phyloP scores from a whole-genome alignment of 495 filamentous ascomycete genomes.

The Daldinia caldariorum region DNA sequence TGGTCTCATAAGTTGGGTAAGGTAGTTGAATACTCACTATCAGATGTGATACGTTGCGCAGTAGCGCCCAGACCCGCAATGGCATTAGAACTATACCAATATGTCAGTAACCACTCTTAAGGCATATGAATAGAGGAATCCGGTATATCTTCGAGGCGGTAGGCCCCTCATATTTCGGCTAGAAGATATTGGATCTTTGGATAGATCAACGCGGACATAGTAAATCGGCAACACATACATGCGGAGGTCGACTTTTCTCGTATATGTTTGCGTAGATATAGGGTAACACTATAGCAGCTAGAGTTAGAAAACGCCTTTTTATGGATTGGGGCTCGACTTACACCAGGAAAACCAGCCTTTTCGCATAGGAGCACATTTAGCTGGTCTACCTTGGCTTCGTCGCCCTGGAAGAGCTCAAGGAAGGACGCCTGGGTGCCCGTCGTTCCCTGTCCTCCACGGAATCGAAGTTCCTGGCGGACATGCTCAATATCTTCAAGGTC shows the following conservation, averaged over 20 bases:
- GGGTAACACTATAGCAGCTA: slow-evolving; percentile 58
- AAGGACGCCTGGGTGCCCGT: slow-evolving; percentile 73
- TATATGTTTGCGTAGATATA: slow-evolving; percentile 55
- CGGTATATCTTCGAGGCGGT: not conserved
- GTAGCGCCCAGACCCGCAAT: slow-evolving; percentile 85
- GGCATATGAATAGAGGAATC: not conserved
- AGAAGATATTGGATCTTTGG: not conserved
- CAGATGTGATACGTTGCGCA: slow-evolving; percentile 70
- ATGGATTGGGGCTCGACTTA: not conserved
- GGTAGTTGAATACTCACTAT: slow-evolving; percentile 13
- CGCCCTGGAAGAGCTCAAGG: slow-evolving; percentile 76
- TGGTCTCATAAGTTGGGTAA: not conserved
- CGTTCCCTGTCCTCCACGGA: slow-evolving; percentile 78
- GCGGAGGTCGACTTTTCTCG: slow-evolving; percentile 84
- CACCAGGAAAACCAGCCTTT: slow-evolving; percentile 81
- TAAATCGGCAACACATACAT: slow-evolving; percentile 50
- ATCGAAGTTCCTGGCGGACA: slow-evolving; percentile 76
- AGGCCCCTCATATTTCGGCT: not conserved
- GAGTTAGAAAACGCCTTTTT: not conserved
- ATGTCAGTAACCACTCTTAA: not conserved
- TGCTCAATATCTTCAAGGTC: slow-evolving; percentile 85
- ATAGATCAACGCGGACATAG: not conserved
- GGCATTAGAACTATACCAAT: slow-evolving; percentile 65
- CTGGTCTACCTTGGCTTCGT: slow-evolving; percentile 79
- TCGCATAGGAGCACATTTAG: slow-evolving; percentile 81